Evolutionary conservation across 306 rosid species (phyloP).

Genomic region (Corylus americana): DNA sequence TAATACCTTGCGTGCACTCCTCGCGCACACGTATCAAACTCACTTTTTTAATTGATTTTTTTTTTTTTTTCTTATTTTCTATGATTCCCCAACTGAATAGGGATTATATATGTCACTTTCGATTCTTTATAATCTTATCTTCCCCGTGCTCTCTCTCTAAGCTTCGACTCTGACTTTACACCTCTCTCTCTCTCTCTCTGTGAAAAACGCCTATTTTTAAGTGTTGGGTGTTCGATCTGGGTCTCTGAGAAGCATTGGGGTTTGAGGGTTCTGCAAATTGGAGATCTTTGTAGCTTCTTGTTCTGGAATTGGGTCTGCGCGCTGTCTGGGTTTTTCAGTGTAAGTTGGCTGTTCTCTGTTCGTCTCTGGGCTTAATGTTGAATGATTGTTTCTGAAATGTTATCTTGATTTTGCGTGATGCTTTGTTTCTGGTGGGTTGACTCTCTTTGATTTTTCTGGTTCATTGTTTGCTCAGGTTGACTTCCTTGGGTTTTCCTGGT

Average conservation of each 20-base stretch:
- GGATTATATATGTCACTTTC: slow-evolving; percentile 58
- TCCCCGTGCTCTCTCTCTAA: slow-evolving; percentile 39
- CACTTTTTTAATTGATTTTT: neutral
- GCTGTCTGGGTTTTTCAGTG: slow-evolving; percentile 25
- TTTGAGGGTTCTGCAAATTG: slow-evolving; percentile 16
- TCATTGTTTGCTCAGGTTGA: too few relatives aligned
- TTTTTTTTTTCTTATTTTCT: neutral
- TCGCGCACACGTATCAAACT: slow-evolving; percentile 48
- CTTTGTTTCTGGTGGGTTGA: neutral
- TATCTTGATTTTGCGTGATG: neutral
- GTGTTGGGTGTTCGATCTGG: slow-evolving; percentile 21
- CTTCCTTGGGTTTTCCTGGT: too few relatives aligned
- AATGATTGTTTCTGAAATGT: slow-evolving; percentile 12
- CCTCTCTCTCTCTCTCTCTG: slow-evolving; percentile 41
- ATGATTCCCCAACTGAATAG: slow-evolving; percentile 22
- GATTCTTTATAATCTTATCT: slow-evolving; percentile 62
- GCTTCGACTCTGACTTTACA: slow-evolving; percentile 57
- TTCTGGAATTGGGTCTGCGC: neutral
- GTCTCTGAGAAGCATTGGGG: slow-evolving; percentile 6
- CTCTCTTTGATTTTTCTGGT: neutral
- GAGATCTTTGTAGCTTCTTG: neutral
- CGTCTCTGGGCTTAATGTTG: neutral
- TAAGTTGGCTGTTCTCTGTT: slow-evolving; percentile 28
- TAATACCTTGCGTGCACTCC: slow-evolving; percentile 69
- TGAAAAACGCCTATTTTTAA: neutral